These are phyloP conservation scores for Plasmodium fragile DNA, from an alignment of 169 alveolate species.

Conservation along the genomic window DNA sequence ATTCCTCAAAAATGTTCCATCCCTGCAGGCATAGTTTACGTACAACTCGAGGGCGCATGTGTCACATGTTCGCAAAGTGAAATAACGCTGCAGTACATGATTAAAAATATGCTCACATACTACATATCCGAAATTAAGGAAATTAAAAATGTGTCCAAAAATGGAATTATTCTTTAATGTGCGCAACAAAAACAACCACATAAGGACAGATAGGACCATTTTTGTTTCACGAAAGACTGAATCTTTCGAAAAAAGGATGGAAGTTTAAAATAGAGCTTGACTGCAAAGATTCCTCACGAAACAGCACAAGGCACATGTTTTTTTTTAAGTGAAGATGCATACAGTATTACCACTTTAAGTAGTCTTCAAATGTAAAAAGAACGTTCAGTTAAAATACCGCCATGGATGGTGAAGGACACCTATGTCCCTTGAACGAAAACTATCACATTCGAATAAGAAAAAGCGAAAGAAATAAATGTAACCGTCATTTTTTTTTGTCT, in stretches of 20 bases:
- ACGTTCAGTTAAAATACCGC: not conserved
- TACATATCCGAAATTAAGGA: conserved; percentile 84
- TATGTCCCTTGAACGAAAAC: not conserved
- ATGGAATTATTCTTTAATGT: conserved; percentile 55
- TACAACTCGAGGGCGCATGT: conserved; percentile 86
- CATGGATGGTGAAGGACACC: not conserved
- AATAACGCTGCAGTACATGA: conserved; percentile 85
- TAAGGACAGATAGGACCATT: not conserved
- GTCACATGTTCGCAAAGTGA: conserved; percentile 87
- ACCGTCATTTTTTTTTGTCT: not conserved
- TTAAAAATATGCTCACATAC: conserved; percentile 85
- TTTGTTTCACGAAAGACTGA: not conserved
- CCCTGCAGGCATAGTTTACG: conserved; percentile 82
- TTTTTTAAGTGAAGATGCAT: not conserved
- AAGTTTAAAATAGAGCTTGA: not conserved
- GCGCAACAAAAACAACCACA: not conserved
- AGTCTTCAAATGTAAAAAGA: not conserved
- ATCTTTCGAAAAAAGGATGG: not conserved
- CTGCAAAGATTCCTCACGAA: not conserved
- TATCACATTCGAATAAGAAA: not conserved
- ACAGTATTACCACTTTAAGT: not conserved
- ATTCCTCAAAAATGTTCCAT: conserved; percentile 1
- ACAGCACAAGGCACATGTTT: not conserved
- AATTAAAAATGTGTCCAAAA: conserved; percentile 71
- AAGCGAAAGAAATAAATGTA: not conserved